Evolutionary conservation across 352 stramenopile species (phyloP).

Genomic region (Elongisporangium senticosum): DNA sequence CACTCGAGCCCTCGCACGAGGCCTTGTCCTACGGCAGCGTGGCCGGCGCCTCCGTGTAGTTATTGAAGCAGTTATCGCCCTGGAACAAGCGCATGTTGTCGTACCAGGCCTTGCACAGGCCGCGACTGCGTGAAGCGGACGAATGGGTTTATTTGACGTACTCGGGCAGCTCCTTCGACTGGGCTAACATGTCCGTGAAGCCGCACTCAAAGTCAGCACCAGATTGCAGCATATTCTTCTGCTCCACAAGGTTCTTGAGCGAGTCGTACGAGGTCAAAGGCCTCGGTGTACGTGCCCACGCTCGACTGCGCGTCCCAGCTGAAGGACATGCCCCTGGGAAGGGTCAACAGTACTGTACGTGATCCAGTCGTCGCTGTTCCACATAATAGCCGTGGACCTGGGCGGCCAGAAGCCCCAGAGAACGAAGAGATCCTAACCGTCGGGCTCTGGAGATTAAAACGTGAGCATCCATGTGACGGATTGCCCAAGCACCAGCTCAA

Average conservation of each 20-base stretch:
- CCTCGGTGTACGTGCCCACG: slow-evolving; percentile 16
- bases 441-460: no score
- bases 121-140: slow-evolving; percentile 15
- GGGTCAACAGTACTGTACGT: slow-evolving; percentile 12
- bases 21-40: slow-evolving; percentile 18
- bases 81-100: slow-evolving; percentile 23
- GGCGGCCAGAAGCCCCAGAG: no score
- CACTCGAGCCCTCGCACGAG: slow-evolving; percentile 21
- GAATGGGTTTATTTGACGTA: slow-evolving; percentile 12
- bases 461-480: no score
- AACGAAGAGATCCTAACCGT: no score
- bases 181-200: slow-evolving; percentile 4
- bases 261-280: slow-evolving; percentile 18
- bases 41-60: slow-evolving; percentile 11
- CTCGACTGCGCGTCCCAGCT: slow-evolving; percentile 16
- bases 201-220: slow-evolving; percentile 21
- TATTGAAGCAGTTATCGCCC: slow-evolving; percentile 18
- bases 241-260: slow-evolving; percentile 9
- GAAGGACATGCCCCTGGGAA: slow-evolving; percentile 38
- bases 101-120: slow-evolving; percentile 30
- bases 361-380: no score
- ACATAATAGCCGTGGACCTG: no score
- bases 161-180: slow-evolving; percentile 7
- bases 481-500: no score
- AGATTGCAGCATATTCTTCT: slow-evolving; percentile 13